Base-by-base conservation (phyloP, 768 basidiomycete genomes). In the Russula earlei region DNA sequence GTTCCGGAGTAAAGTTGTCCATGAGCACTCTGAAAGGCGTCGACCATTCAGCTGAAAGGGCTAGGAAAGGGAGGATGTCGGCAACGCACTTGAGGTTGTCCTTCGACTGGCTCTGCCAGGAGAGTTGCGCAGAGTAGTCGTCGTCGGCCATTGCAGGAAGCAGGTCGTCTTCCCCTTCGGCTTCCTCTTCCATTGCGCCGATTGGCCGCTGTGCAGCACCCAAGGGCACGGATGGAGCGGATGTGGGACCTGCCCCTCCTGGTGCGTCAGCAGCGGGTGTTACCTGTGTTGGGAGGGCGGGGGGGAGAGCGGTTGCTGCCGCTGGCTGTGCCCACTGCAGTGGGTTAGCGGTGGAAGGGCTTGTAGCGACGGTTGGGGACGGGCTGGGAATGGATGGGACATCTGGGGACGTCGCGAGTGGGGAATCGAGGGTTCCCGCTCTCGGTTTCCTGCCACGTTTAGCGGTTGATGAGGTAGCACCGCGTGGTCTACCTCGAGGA, bases 81-180 rank as follows among this genome's bases (percentile, higher is more conserved):
- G 49, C 29, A 62, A 64, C 73, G 45, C 55, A 90, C 88, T 88
- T 91, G 27, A 91, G 72, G 66, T 91, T 91, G 66, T 88, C 87
- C 62, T 91, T 91, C 43, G 87, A 87, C 72, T 91, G 87, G 59
- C 85, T 89, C 70, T 90, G 84, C 81, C 83, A 90, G 4, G 83
- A 84, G 52, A 84, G 67, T 63, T 90, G 89, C 1, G 87, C 85
- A 11, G 87, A 88, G 67, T 89, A 91, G 60, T 91, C 89, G 59
- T 91, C 89, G 58, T 91, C 89, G 1, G 87, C 88, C 88, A 91
- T 90, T 8, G 85, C 86, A 42, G 87, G 86, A 33, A 89, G 66
- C 41, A 87, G 67, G 61, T 91, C 88, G 48, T 90, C 87, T 10
- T 78, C 86, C 55, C 84, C 88, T 0, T 70, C 86, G n/a, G 85